Evolutionary conservation across 495 filamentous ascomycete species (phyloP).

Genomic region (Lophium mytilinum): DNA sequence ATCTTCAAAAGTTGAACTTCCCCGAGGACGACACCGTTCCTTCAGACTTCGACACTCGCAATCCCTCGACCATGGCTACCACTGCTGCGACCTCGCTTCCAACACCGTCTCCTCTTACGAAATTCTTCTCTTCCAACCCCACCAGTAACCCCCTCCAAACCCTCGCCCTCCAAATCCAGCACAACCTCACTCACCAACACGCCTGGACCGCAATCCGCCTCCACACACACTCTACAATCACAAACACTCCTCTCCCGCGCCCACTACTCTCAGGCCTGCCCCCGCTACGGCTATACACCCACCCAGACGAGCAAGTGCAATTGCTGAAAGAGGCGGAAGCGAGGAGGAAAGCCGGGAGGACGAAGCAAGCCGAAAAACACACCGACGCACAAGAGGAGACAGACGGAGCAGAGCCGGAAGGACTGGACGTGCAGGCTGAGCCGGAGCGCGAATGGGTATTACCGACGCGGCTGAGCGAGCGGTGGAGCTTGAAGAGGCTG

Average conservation of each 20-base stretch:
- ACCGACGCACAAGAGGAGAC: neutral
- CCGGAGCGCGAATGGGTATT: constrained; percentile 68
- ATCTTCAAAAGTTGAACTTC: too few relatives aligned
- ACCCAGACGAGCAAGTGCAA: constrained; percentile 85
- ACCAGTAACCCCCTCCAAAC: constrained; percentile 17
- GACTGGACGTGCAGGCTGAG: constrained; percentile 45
- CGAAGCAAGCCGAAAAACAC: constrained; percentile 6
- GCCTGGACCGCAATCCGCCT: constrained; percentile 66
- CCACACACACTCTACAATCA: constrained; percentile 46
- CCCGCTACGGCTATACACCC: constrained; percentile 74
- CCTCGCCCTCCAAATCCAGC: constrained; percentile 60
- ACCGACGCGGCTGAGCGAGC: constrained; percentile 72
- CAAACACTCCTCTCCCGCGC: constrained; percentile 38
- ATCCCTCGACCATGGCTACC: too few relatives aligned
- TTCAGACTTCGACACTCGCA: too few relatives aligned
- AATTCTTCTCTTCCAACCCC: constrained; percentile 9
- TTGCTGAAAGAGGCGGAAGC: constrained; percentile 41
- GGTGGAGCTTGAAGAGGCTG: constrained; percentile 69
- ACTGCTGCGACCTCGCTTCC: too few relatives aligned
- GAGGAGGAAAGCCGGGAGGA: constrained; percentile 9
- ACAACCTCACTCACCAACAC: constrained; percentile 82
- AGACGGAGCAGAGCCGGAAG: constrained; percentile 32
- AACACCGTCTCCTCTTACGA: neutral
- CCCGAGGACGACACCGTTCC: too few relatives aligned
- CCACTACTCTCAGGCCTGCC: constrained; percentile 82